These are phyloP conservation scores for Beauveria asiatica DNA, from an alignment of 2,329 filamentous ascomycete genomes.

Conservation along the genomic window DNA sequence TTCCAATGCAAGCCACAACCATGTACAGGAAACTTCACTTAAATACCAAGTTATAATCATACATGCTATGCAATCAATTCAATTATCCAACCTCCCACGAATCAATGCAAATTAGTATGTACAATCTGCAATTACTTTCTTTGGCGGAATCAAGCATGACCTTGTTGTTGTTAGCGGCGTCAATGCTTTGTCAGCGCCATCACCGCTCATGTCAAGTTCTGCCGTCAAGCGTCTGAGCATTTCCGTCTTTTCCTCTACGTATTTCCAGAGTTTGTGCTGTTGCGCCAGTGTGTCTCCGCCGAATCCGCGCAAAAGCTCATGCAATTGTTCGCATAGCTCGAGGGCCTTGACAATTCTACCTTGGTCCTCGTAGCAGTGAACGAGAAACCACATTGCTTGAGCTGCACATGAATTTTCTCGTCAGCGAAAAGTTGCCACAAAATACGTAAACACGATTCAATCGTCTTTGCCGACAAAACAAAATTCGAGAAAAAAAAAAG, in stretches of 20 bases:
- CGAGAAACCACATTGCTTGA: conserved; percentile 3
- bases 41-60: not conserved
- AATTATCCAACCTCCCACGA: not conserved
- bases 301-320: not conserved
- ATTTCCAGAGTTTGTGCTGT: not conserved
- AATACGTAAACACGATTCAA: not conserved
- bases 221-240: not conserved
- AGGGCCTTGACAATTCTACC: not conserved
- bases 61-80: not conserved
- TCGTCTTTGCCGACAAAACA: not conserved
- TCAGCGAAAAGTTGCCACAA: not conserved
- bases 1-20: not conserved
- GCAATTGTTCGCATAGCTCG: not conserved
- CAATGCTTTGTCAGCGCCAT: not conserved
- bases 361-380: conserved; percentile 4
- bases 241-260: not conserved
- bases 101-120: not conserved
- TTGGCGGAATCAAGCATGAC: not conserved
- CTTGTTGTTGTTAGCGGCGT: not conserved
- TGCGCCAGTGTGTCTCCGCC: not conserved
- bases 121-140: not conserved
- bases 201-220: not conserved
- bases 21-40: not conserved
- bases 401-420: not conserved
- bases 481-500: no score